phyloP scores from a whole-genome alignment of 2,329 filamentous ascomycete genomes.

The Fusarium sp. region DNA sequence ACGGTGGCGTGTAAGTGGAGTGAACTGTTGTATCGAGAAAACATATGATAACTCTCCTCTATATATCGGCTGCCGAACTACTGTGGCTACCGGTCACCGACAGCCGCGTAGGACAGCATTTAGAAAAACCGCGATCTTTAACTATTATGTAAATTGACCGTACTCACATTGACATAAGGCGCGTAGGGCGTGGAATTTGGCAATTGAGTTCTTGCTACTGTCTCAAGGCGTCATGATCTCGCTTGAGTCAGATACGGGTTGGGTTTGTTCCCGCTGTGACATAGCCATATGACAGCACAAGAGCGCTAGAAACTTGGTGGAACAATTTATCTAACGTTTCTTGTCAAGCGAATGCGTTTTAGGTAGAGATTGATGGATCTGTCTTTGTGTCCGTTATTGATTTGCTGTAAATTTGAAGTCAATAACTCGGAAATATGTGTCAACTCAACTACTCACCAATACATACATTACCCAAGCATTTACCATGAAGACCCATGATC shows the following conservation, averaged over 20 bases:
- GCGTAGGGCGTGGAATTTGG: background rate
- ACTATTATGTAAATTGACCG: background rate
- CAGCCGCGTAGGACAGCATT: slow-evolving; percentile 1
- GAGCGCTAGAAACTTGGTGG: background rate
- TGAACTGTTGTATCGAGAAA: background rate
- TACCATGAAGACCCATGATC: background rate
- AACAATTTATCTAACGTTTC: background rate
- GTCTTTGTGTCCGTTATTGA: background rate
- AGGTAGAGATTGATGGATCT: background rate
- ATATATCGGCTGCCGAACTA: background rate
- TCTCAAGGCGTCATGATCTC: background rate
- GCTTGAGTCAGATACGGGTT: background rate
- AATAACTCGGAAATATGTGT: background rate
- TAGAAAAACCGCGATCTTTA: background rate
- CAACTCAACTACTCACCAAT: background rate
- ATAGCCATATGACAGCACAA: background rate
- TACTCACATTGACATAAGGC: background rate
- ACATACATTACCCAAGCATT: background rate
- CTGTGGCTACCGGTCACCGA: slow-evolving; percentile 22
- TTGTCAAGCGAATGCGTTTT: background rate
- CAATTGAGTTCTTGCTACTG: background rate
- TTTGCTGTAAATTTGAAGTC: background rate
- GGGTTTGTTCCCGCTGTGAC: background rate
- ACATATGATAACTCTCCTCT: background rate
- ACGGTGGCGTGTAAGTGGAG: background rate